Percentiles rank a stretch among this genome's conserved stretches.
Evolutionary conservation across 306 rosid genomes (phyloP).

Genomic region (Betula pendula): DNA sequence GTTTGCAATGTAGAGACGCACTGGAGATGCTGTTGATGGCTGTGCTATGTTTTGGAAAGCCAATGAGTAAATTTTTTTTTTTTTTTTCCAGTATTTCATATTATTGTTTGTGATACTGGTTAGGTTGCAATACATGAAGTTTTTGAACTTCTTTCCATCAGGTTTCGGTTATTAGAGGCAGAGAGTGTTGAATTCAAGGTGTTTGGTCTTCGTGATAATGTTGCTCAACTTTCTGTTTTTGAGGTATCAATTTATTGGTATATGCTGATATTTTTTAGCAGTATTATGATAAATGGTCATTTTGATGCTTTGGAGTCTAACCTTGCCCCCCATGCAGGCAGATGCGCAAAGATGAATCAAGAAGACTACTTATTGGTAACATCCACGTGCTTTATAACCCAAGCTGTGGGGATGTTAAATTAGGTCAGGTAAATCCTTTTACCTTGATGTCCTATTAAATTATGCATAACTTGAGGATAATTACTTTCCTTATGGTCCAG

Average conservation of each 20-base stretch:
- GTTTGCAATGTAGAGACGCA: constrained; percentile 67
- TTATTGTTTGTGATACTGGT: constrained; percentile 19
- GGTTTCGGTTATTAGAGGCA: constrained; percentile 63
- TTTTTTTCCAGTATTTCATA: neutral
- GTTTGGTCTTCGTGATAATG: constrained; percentile 82
- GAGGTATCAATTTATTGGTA: constrained; percentile 54
- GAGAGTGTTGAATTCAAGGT: constrained; percentile 74
- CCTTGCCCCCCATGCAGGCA: constrained; percentile 68
- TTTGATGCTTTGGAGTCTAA: constrained; percentile 44
- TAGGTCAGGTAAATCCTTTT: constrained; percentile 73
- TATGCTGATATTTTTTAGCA: constrained; percentile 19
- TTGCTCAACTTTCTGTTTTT: constrained; percentile 80
- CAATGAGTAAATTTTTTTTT: constrained; percentile 49
- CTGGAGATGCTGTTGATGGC: constrained; percentile 72
- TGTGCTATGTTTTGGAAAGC: constrained; percentile 90
- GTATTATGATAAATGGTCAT: constrained; percentile 1
- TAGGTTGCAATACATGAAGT: constrained; percentile 18
- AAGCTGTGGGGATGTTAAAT: constrained; percentile 78
- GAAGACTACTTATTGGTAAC: constrained; percentile 74
- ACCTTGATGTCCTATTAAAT: neutral
- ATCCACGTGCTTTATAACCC: constrained; percentile 87
- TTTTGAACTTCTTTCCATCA: constrained; percentile 29
- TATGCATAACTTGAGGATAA: neutral
- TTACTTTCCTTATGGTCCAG: neutral
- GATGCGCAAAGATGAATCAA: constrained; percentile 66